Conservation (phyloP, 371 early-diverging fungal genomes). For the Mucor indicus region DNA sequence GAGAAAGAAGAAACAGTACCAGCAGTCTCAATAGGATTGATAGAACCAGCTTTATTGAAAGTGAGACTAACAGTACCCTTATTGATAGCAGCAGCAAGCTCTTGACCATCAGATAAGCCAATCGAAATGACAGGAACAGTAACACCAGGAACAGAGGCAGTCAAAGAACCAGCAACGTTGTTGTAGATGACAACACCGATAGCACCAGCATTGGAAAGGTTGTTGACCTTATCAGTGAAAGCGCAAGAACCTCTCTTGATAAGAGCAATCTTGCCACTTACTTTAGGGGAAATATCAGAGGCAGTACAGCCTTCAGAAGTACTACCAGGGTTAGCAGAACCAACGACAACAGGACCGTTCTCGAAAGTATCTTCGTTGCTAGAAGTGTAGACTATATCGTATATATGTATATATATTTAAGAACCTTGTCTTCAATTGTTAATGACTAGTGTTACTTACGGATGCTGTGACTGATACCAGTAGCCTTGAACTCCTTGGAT, state of each 20-base stretch:
- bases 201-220: conserved; percentile 44
- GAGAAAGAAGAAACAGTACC: conserved; percentile 44
- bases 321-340: conserved; percentile 10
- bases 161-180: conserved; percentile 23
- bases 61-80: conserved; percentile 7
- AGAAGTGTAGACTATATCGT: conserved; percentile 1
- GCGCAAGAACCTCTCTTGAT: conserved; percentile 55
- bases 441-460: conserved; percentile 10
- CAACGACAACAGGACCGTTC: conserved; percentile 8
- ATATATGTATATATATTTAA: too few species aligned
- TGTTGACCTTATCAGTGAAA: conserved; percentile 47
- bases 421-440: conserved; percentile 8
- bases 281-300: conserved; percentile 11
- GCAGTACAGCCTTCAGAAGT: conserved; percentile 21
- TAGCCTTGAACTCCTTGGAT: conserved; percentile 15
- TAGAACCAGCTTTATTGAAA: conserved; percentile 9
- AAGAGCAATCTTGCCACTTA: conserved; percentile 44
- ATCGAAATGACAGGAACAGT: conserved; percentile 37
- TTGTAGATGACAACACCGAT: conserved; percentile 51
- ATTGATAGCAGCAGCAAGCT: conserved; percentile 15
- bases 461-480: conserved; percentile 11
- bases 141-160: conserved; percentile 14
- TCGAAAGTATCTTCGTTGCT: conserved; percentile 1
- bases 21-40: conserved; percentile 18
- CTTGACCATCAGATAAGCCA: conserved; percentile 22